Percentiles rank a stretch among this genome's conserved stretches.
These are phyloP conservation scores for Agaricus blazei DNA, from an alignment of 768 basidiomycete species.

Conservation along the genomic window DNA sequence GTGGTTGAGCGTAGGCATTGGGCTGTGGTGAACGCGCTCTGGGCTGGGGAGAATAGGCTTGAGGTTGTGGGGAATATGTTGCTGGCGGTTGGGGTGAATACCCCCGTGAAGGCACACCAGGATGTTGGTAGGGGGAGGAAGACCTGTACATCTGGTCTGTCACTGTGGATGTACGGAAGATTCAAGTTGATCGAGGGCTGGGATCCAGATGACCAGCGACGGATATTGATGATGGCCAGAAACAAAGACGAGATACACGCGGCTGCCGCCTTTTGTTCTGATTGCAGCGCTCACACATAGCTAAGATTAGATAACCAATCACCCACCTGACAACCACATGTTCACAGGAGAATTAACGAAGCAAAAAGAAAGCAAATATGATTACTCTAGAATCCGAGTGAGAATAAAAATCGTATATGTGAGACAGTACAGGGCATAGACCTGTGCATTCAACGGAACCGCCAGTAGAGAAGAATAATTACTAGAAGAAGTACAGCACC, in stretches of 20 bases:
- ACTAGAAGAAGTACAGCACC: conserved; percentile 78
- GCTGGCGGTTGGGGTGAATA: neutral
- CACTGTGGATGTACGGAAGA: neutral
- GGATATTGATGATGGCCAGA: neutral
- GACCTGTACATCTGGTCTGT: conserved; percentile 14
- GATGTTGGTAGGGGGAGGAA: conserved; percentile 18
- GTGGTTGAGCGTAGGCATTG: neutral
- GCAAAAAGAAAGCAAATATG: conserved; percentile 8
- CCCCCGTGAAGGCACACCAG: conserved; percentile 6
- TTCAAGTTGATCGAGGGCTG: neutral
- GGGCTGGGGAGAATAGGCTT: conserved; percentile 9
- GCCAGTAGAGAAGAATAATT: conserved; percentile 75
- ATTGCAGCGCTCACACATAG: neutral
- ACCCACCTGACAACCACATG: neutral
- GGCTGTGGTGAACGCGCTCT: conserved; percentile 12
- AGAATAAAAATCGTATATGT: neutral
- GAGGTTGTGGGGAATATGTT: conserved; percentile 5
- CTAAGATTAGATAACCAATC: conserved; percentile 12
- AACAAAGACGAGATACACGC: neutral
- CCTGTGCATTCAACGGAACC: conserved; percentile 41
- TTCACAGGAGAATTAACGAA: neutral
- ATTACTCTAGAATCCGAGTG: conserved; percentile 8
- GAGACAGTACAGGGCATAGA: conserved; percentile 2
- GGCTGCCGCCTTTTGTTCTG: neutral
- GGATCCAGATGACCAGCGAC: neutral